A percentile compares a stretch with the other conserved stretches of the same genome.
Conservation (phyloP, 2,329 filamentous ascomycete genomes). For the Colletotrichum lupini region DNA sequence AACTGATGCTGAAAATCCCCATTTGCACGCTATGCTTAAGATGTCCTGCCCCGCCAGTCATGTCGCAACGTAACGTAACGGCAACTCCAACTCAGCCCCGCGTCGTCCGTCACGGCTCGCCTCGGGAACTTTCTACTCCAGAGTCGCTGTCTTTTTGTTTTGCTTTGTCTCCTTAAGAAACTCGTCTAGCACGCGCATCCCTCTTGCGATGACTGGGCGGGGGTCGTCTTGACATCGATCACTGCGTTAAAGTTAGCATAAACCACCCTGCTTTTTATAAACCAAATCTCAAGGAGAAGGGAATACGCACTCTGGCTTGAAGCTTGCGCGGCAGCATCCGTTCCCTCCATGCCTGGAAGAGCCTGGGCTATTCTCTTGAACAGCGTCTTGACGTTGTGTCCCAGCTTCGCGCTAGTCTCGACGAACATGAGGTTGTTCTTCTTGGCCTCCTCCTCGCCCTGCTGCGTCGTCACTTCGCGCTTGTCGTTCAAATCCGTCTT, state of each 20-base stretch:
- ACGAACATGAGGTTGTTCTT: constrained; percentile 99
- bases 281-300: background rate
- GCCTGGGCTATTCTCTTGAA: constrained; percentile 99
- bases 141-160: constrained; percentile 9
- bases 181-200: constrained; percentile 72
- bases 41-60: constrained; percentile 37
- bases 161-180: background rate
- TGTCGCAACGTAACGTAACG: constrained; percentile 34
- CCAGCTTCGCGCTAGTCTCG: constrained; percentile 97
- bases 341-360: constrained; percentile 95
- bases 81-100: constrained; percentile 15
- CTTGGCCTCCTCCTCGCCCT: constrained; percentile 98
- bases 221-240: constrained; percentile 93
- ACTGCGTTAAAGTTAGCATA: constrained; percentile 60
- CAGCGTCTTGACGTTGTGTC: constrained; percentile 96
- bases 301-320: constrained; percentile 78
- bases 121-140: constrained; percentile 23
- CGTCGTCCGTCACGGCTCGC: constrained; percentile 31
- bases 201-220: constrained; percentile 75
- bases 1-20: constrained; percentile 40
- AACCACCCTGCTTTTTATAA: too few species aligned
- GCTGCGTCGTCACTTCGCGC: constrained; percentile 93
- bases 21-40: constrained; percentile 44
- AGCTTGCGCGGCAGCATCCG: constrained; percentile 79
- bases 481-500: constrained; percentile 99